Percentiles rank a stretch among this genome's conserved stretches.
These are phyloP conservation scores for Solanum rostratum DNA, from an alignment of 257 asterid genomes.

Conservation along the genomic window DNA sequence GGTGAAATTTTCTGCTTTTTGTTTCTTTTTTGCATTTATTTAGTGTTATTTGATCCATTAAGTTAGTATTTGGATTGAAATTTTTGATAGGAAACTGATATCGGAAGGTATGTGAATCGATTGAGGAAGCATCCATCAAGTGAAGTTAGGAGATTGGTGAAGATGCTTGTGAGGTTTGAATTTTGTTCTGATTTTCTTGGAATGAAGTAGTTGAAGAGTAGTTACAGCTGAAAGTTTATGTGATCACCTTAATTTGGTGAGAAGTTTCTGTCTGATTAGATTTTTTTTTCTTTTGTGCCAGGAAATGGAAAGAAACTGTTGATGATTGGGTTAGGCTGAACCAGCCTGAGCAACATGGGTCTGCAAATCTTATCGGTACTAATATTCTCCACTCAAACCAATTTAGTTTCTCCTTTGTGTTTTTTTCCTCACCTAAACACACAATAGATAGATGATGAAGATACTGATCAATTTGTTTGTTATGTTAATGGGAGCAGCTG, in stretches of 20 bases:
- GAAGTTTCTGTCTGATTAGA: neutral
- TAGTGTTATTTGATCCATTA: neutral
- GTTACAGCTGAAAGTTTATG: neutral
- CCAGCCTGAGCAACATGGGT: slow-evolving; percentile 33
- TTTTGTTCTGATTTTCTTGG: neutral
- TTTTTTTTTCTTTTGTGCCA: slow-evolving; percentile 12
- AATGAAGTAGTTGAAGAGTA: neutral
- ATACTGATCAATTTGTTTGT: slow-evolving; percentile 9
- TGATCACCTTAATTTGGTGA: neutral
- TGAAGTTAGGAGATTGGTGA: slow-evolving; percentile 79
- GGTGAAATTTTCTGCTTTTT: slow-evolving; percentile 17
- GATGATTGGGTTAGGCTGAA: slow-evolving; percentile 89
- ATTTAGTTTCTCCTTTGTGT: neutral
- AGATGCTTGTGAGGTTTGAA: slow-evolving; percentile 75
- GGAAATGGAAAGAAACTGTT: slow-evolving; percentile 93
- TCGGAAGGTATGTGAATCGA: slow-evolving; percentile 82
- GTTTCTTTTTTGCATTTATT: neutral
- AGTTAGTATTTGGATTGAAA: neutral
- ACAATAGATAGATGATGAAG: neutral
- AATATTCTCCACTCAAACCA: slow-evolving; percentile 5
- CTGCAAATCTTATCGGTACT: slow-evolving; percentile 50
- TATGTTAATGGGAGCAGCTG: slow-evolving; percentile 51
- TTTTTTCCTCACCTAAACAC: neutral
- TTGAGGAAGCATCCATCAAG: slow-evolving; percentile 69
- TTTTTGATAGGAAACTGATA: slow-evolving; percentile 61